These are phyloP conservation scores for Entomophthora muscae DNA, from an alignment of 371 early-diverging fungal genomes.

Conservation along the genomic window DNA sequence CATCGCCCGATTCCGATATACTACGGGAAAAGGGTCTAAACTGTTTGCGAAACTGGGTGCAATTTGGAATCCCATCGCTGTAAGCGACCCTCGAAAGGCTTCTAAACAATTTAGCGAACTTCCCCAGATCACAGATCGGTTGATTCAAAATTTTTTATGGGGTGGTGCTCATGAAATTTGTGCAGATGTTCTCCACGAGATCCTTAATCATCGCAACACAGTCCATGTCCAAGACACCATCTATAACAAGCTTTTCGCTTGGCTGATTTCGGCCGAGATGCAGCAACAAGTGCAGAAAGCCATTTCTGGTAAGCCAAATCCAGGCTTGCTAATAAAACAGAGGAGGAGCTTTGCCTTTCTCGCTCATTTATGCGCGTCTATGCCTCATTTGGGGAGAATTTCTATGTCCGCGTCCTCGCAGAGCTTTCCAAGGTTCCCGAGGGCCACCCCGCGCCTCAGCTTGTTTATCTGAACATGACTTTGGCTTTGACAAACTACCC, in stretches of 20 bases:
- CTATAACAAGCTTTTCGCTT: neutral
- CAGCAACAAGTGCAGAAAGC: neutral
- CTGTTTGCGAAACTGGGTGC: neutral
- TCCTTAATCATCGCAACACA: neutral
- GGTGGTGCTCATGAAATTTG: neutral
- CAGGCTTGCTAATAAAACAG: neutral
- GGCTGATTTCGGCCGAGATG: neutral
- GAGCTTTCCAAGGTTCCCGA: neutral
- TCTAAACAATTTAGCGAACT: neutral
- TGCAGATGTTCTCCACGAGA: neutral
- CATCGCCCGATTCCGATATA: neutral
- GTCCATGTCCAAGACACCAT: constrained; percentile 1
- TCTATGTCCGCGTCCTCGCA: neutral
- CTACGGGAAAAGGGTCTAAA: neutral
- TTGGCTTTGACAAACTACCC: neutral
- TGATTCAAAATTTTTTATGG: neutral
- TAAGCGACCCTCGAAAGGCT: neutral
- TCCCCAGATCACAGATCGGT: neutral
- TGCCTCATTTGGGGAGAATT: neutral
- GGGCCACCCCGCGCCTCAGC: neutral
- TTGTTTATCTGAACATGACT: neutral
- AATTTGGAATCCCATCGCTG: constrained; percentile 1
- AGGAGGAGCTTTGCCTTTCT: neutral
- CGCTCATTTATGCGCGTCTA: neutral
- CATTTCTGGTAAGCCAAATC: neutral